Evolutionary conservation across 2,329 filamentous ascomycete genomes (phyloP).

Genomic region (Apiospora sp.): DNA sequence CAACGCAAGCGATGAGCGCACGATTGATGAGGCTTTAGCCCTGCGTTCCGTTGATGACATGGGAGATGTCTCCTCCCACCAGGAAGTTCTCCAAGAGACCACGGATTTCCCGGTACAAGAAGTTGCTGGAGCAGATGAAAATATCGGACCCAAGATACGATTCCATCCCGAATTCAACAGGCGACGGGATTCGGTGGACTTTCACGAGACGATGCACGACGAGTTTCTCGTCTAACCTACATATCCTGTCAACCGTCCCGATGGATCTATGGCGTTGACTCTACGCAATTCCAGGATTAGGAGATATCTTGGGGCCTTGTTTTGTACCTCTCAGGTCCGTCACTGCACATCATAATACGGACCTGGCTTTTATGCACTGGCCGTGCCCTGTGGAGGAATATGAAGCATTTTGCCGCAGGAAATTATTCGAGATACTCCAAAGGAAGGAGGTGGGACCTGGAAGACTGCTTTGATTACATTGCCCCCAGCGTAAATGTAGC

Average conservation of each 20-base stretch:
- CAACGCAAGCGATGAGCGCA: background rate
- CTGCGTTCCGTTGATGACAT: background rate
- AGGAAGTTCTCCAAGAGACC: background rate
- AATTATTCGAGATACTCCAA: too few relatives aligned
- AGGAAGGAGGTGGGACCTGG: too few relatives aligned
- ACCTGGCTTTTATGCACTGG: too few relatives aligned
- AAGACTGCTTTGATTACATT: too few relatives aligned
- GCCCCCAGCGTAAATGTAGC: too few relatives aligned
- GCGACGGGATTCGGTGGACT: background rate
- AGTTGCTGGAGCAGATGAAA: background rate
- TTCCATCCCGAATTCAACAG: slow-evolving; percentile 1
- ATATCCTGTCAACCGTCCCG: background rate
- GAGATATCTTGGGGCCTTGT: too few relatives aligned
- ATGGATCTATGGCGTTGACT: too few relatives aligned
- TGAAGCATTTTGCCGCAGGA: too few relatives aligned
- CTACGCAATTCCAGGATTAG: too few relatives aligned
- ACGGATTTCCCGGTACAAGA: background rate
- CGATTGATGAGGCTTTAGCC: background rate
- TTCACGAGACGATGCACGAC: background rate
- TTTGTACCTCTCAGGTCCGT: too few relatives aligned
- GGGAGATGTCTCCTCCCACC: background rate
- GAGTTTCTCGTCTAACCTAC: background rate
- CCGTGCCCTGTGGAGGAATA: too few relatives aligned
- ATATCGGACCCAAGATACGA: background rate
- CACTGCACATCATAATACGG: too few relatives aligned